A percentile compares a stretch with the other conserved stretches of the same genome.
Conservation (phyloP, 2,329 filamentous ascomycete species). For the Periconia sp. region DNA sequence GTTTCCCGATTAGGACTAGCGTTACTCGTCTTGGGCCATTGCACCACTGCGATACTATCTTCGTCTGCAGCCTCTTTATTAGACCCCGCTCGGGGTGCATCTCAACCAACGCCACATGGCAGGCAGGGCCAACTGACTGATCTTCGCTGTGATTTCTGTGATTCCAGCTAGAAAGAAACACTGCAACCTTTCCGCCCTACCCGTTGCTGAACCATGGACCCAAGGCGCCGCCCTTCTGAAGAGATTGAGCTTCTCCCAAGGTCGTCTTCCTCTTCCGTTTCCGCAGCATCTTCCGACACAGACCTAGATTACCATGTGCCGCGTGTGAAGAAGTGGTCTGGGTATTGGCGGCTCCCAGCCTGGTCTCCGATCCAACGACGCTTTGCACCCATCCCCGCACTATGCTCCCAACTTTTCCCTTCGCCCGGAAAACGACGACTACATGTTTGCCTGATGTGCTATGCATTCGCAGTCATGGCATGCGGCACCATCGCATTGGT, state of each 20-base stretch:
- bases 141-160: background rate
- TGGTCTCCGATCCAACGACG: background rate
- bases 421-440: constrained; percentile 4
- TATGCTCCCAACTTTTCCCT: constrained; percentile 1
- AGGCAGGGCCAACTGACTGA: no score
- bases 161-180: background rate
- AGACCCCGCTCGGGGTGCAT: no score
- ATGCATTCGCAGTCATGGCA: constrained; percentile 1
- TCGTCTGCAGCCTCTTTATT: no score
- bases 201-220: constrained; percentile 1
- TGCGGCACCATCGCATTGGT: constrained; percentile 20
- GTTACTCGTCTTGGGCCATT: no score
- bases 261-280: constrained; percentile 4
- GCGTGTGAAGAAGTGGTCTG: no score
- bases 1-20: no score
- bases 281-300: background rate
- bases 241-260: constrained; percentile 13
- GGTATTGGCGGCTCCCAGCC: constrained; percentile 1
- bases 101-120: no score
- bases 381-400: background rate
- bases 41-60: no score
- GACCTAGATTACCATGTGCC: constrained; percentile 4
- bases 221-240: constrained; percentile 4
- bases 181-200: background rate
- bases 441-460: constrained; percentile 2